Conservation (phyloP, 495 filamentous ascomycete species). For the Apiosordaria backusii region DNA sequence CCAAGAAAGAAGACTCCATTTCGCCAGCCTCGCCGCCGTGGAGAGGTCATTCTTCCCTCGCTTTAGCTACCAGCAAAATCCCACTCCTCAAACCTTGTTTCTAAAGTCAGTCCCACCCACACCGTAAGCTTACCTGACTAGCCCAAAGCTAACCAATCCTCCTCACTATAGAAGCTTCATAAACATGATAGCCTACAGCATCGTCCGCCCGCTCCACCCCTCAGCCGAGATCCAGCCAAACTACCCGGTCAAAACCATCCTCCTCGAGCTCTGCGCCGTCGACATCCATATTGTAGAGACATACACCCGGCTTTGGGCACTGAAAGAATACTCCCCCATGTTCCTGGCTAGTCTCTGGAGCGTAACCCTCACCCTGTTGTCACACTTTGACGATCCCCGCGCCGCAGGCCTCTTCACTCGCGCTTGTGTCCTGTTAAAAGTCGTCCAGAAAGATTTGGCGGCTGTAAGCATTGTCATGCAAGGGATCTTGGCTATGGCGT, state of each 20-base stretch:
- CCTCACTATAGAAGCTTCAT: not conserved
- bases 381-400: slow-evolving; percentile 33
- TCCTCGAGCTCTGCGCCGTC: slow-evolving; percentile 11
- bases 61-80: slow-evolving; percentile 3
- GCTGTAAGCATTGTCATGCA: slow-evolving; percentile 7
- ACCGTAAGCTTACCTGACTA: not conserved
- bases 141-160: not conserved
- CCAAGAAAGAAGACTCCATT: not conserved
- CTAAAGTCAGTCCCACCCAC: slow-evolving; percentile 6
- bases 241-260: not conserved
- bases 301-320: slow-evolving; percentile 9
- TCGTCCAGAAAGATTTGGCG: slow-evolving; percentile 1
- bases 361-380: slow-evolving; percentile 22
- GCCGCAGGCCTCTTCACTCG: slow-evolving; percentile 26
- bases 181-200: slow-evolving; percentile 8
- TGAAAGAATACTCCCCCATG: slow-evolving; percentile 19
- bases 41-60: slow-evolving; percentile 2
- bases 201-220: slow-evolving; percentile 8
- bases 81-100: slow-evolving; percentile 5
- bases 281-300: slow-evolving; percentile 13
- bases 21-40: not conserved
- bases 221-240: not conserved
- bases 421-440: not conserved
- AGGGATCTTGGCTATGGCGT: slow-evolving; percentile 8
- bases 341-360: slow-evolving; percentile 1